A percentile compares a stretch with the other conserved stretches of the same genome.
Evolutionary conservation across 2,329 filamentous ascomycete species (phyloP).

Genomic region (Anthostomella pinea): DNA sequence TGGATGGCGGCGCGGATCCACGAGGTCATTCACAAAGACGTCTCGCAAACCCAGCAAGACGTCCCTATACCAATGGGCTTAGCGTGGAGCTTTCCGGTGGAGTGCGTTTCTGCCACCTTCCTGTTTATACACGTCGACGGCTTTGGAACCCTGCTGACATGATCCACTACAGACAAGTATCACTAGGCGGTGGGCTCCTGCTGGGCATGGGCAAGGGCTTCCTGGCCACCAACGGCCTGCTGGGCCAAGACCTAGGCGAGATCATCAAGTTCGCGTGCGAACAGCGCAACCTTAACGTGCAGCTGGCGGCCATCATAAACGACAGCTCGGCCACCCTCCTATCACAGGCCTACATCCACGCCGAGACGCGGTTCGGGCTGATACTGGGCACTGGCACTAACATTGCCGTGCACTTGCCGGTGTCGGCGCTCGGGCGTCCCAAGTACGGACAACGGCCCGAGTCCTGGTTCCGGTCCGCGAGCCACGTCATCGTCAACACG

Average conservation of each 20-base stretch:
- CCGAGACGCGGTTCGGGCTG: slow-evolving; percentile 59
- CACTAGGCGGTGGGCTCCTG: slow-evolving; percentile 56
- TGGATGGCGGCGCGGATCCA: slow-evolving; percentile 64
- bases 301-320: slow-evolving; percentile 62
- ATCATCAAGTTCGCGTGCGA: slow-evolving; percentile 55
- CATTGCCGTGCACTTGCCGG: slow-evolving; percentile 61
- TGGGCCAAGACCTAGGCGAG: slow-evolving; percentile 58
- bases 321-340: slow-evolving; percentile 66
- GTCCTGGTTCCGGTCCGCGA: slow-evolving; percentile 56
- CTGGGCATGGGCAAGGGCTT: slow-evolving; percentile 67
- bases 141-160: slow-evolving; percentile 26
- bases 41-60: slow-evolving; percentile 37
- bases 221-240: slow-evolving; percentile 53
- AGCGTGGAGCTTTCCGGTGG: slow-evolving; percentile 69
- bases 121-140: background rate
- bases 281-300: slow-evolving; percentile 49
- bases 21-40: slow-evolving; percentile 50
- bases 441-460: slow-evolving; percentile 57
- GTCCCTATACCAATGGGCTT: slow-evolving; percentile 57
- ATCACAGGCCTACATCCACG: slow-evolving; percentile 59
- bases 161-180: slow-evolving; percentile 54
- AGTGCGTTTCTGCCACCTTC: slow-evolving; percentile 54
- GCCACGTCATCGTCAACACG: slow-evolving; percentile 64
- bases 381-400: slow-evolving; percentile 68
- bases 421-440: slow-evolving; percentile 48